These are phyloP conservation scores for Penicillium cinerascens DNA, from an alignment of 495 filamentous ascomycete genomes.

Conservation along the genomic window DNA sequence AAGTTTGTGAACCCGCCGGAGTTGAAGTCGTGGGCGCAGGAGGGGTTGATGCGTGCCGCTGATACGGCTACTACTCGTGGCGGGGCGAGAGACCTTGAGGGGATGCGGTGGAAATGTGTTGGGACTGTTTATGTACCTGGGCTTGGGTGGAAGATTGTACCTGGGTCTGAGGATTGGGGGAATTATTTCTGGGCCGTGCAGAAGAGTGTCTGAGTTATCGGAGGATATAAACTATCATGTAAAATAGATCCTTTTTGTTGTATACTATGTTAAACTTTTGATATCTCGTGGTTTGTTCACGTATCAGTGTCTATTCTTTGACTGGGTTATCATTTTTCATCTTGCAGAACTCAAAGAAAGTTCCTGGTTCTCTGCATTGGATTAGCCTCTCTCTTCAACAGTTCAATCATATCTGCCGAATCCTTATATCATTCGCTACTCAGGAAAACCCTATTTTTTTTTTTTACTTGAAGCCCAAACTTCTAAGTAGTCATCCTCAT, in stretches of 20 bases:
- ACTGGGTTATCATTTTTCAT: no score
- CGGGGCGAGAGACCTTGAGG: conserved; percentile 51
- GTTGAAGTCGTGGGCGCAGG: conserved; percentile 58
- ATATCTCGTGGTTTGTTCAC: no score
- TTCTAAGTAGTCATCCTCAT: no score
- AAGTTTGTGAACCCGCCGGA: conserved; percentile 92
- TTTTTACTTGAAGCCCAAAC: no score
- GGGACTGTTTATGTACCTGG: conserved; percentile 87
- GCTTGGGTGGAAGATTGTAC: conserved; percentile 83
- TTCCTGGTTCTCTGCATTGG: no score
- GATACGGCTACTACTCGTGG: conserved; percentile 41
- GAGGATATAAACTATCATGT: not conserved
- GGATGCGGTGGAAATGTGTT: conserved; percentile 58
- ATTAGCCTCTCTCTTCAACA: no score
- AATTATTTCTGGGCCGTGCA: conserved; percentile 96
- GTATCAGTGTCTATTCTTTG: no score
- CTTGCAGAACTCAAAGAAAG: no score
- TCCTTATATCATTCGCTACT: no score
- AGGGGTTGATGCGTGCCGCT: conserved; percentile 37
- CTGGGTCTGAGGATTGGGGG: conserved; percentile 77
- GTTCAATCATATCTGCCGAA: no score
- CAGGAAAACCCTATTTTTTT: no score
- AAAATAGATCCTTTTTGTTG: not conserved
- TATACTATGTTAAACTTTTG: conserved; percentile 3
- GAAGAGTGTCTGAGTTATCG: conserved; percentile 43